Evolutionary conservation across 1,284 basidiomycete species (phyloP).

Genomic region (Ceratorhiza oryzae-sativae): DNA sequence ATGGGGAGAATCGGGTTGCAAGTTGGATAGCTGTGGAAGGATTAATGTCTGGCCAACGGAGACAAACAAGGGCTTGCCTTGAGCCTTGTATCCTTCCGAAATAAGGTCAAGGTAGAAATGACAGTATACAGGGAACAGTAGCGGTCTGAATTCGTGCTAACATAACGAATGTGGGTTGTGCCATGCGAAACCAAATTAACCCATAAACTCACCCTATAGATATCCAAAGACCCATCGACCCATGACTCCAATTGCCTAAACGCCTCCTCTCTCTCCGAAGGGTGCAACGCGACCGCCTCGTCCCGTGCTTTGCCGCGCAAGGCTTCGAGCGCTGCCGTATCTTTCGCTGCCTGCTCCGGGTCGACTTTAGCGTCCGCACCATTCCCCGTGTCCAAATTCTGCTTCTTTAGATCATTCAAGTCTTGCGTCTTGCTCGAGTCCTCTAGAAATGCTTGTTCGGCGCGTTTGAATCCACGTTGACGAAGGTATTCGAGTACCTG

Average conservation of each 20-base stretch:
- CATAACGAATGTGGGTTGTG: conserved; percentile 21
- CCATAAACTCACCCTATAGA: conserved; percentile 70
- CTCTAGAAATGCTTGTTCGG: conserved; percentile 76
- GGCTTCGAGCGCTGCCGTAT: conserved; percentile 67
- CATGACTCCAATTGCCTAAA: conserved; percentile 90
- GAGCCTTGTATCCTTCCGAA: conserved; percentile 87
- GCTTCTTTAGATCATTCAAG: conserved; percentile 58
- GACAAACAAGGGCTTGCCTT: conserved; percentile 63
- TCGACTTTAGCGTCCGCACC: conserved; percentile 62
- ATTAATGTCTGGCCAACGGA: background rate
- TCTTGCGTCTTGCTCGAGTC: conserved; percentile 49
- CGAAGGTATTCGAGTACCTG: conserved; percentile 83
- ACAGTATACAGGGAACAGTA: conserved; percentile 95
- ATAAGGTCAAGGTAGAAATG: conserved; percentile 97
- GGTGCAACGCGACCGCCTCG: conserved; percentile 82
- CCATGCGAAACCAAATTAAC: conserved; percentile 1
- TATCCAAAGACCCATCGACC: conserved; percentile 89
- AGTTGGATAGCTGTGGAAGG: conserved; percentile 70
- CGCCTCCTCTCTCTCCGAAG: conserved; percentile 87
- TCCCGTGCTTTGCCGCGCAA: conserved; percentile 80
- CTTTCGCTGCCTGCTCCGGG: conserved; percentile 45
- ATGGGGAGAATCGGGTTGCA: conserved; percentile 73
- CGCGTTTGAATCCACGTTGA: conserved; percentile 77
- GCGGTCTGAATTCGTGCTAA: conserved; percentile 90
- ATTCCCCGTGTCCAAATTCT: conserved; percentile 64